phyloP scores from a whole-genome alignment of 768 basidiomycete genomes.

The Boletus huronensis region DNA sequence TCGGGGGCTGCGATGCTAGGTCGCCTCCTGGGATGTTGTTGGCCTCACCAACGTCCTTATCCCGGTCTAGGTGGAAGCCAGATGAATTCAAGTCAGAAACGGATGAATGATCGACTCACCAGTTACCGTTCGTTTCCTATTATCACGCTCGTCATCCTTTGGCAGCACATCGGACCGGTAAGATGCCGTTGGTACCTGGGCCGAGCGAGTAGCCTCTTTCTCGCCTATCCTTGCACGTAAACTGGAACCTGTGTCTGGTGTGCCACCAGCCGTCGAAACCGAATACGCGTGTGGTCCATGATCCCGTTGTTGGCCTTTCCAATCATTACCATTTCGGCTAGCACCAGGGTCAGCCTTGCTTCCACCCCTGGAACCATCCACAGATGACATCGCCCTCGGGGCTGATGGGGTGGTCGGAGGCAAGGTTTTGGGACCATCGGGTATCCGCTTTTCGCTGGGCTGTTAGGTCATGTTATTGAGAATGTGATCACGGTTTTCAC shows the following conservation, averaged over 20 bases:
- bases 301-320: slow-evolving; percentile 42
- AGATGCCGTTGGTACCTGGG: slow-evolving; percentile 38
- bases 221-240: slow-evolving; percentile 60
- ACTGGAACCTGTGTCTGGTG: slow-evolving; percentile 32
- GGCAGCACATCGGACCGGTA: slow-evolving; percentile 43
- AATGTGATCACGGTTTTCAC: background rate
- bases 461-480: slow-evolving; percentile 21
- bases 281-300: slow-evolving; percentile 26
- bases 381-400: slow-evolving; percentile 65
- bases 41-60: slow-evolving; percentile 48
- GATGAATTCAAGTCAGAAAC: slow-evolving; percentile 2
- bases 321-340: slow-evolving; percentile 45
- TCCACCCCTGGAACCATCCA: slow-evolving; percentile 38
- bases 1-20: slow-evolving; percentile 42
- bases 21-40: slow-evolving; percentile 37
- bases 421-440: slow-evolving; percentile 52
- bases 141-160: slow-evolving; percentile 65
- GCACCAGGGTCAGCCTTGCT: slow-evolving; percentile 39
- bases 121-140: slow-evolving; percentile 63
- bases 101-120: slow-evolving; percentile 43
- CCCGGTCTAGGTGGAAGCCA: slow-evolving; percentile 48
- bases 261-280: slow-evolving; percentile 16
- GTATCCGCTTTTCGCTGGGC: slow-evolving; percentile 52
- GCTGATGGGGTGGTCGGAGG: slow-evolving; percentile 64
- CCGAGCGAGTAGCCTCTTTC: slow-evolving; percentile 44